Conservation (phyloP, 768 basidiomycete genomes). For the Chiua virens region DNA sequence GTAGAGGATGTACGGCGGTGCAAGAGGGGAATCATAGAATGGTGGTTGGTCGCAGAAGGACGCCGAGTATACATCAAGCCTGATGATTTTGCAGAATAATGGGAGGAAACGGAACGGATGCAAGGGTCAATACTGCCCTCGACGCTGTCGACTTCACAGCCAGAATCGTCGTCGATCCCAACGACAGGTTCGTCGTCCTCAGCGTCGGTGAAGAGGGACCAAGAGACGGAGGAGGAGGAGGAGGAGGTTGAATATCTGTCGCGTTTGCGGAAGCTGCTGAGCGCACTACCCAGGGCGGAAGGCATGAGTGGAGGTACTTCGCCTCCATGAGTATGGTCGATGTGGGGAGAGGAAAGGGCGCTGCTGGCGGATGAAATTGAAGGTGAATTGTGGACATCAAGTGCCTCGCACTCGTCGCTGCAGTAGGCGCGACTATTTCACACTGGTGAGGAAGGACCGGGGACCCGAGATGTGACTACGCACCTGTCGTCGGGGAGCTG, state of each 20-base stretch:
- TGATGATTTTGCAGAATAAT: constrained; percentile 38
- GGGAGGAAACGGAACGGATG: constrained; percentile 42
- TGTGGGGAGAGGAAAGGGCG: constrained; percentile 64
- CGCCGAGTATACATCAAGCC: constrained; percentile 66
- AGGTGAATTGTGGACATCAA: constrained; percentile 60
- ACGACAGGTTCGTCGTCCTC: constrained; percentile 48
- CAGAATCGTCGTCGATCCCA: constrained; percentile 36
- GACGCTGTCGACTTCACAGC: constrained; percentile 27
- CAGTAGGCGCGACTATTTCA: constrained; percentile 64
- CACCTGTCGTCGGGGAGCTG: constrained; percentile 64
- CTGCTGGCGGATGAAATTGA: constrained; percentile 66
- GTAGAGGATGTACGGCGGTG: constrained; percentile 52
- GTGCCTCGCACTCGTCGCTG: constrained; percentile 62
- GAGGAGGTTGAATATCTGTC: constrained; percentile 59
- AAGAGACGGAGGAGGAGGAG: constrained; percentile 66
- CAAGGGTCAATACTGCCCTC: constrained; percentile 41
- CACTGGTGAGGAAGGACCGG: constrained; percentile 14
- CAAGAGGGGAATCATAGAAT: constrained; percentile 56
- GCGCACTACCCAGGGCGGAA: constrained; percentile 53
- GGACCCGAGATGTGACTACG: constrained; percentile 25
- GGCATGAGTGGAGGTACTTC: constrained; percentile 71
- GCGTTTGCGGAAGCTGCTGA: constrained; percentile 44
- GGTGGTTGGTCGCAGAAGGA: constrained; percentile 70
- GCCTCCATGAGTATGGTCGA: constrained; percentile 50
- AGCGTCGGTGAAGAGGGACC: constrained; percentile 64